phyloP scores from a whole-genome alignment of 2,329 filamentous ascomycete genomes.

The Neonectria coccinea region DNA sequence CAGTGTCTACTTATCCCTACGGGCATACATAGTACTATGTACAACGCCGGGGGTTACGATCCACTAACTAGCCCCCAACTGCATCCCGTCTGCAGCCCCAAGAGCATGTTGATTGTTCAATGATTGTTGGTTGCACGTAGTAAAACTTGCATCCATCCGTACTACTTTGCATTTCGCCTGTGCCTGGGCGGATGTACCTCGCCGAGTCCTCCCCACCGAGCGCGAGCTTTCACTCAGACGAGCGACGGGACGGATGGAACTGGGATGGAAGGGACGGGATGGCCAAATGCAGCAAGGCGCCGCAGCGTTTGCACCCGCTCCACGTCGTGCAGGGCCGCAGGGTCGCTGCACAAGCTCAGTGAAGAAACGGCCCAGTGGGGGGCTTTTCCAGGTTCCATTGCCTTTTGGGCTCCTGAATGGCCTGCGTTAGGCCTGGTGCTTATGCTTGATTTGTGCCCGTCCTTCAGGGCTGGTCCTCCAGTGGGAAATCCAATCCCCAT shows the following conservation, averaged over 20 bases:
- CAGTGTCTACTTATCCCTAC: not conserved
- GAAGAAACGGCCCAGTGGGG: constrained; percentile 19
- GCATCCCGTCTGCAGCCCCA: not conserved
- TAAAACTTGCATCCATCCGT: not conserved
- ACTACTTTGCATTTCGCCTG: not conserved
- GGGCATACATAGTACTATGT: not conserved
- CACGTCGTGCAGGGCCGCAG: constrained; percentile 21
- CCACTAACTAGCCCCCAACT: constrained; percentile 3
- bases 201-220: constrained; percentile 20
- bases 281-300: constrained; percentile 32
- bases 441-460: constrained; percentile 17
- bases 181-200: constrained; percentile 20
- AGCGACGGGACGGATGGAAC: not conserved
- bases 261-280: constrained; percentile 18
- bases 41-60: constrained; percentile 1
- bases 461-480: not conserved
- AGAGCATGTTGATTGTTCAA: not conserved
- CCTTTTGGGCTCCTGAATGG: constrained; percentile 10
- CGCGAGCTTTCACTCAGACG: no score
- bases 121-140: constrained; percentile 6
- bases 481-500: constrained; percentile 20
- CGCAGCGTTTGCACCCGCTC: constrained; percentile 22
- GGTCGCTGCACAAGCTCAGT: constrained; percentile 20
- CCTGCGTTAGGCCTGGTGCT: not conserved
- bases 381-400: not conserved